Conservation (phyloP, 148 eudicot genomes). For the Pouteria glomerata region DNA sequence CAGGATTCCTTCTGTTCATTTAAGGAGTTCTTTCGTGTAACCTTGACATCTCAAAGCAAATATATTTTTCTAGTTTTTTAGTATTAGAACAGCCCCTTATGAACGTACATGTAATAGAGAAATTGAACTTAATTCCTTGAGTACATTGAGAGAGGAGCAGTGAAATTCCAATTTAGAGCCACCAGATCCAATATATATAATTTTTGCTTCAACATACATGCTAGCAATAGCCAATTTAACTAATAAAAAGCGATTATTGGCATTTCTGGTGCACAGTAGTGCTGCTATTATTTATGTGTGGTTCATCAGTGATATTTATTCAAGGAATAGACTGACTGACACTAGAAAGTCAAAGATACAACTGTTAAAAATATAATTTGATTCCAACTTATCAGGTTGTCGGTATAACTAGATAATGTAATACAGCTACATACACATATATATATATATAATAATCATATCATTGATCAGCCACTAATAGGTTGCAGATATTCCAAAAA, state of each 20-base stretch:
- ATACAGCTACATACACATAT: too few species aligned
- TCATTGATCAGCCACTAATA: too few species aligned
- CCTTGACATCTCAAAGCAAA: too few species aligned
- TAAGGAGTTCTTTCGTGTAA: too few species aligned
- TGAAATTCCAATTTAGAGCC: too few species aligned
- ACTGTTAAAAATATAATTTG: neutral
- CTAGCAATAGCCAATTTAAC: neutral
- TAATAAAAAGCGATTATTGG: neutral
- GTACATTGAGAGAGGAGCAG: too few species aligned
- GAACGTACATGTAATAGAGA: too few species aligned
- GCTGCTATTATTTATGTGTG: neutral
- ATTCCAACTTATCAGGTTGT: neutral
- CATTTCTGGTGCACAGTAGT: neutral
- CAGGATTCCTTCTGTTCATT: too few species aligned
- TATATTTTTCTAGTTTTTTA: too few species aligned
- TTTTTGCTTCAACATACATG: neutral
- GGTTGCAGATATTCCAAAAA: neutral
- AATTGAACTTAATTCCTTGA: too few species aligned
- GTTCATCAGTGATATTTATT: neutral
- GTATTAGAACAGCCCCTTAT: too few species aligned
- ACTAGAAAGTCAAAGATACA: neutral
- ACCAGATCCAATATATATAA: too few species aligned
- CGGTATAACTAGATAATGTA: conserved; percentile 3
- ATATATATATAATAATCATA: neutral
- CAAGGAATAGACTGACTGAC: neutral